Evolutionary conservation across 768 basidiomycete species (phyloP), one percentile per base, ranked within the genome.

Genomic region (Suillus sp.): DNA sequence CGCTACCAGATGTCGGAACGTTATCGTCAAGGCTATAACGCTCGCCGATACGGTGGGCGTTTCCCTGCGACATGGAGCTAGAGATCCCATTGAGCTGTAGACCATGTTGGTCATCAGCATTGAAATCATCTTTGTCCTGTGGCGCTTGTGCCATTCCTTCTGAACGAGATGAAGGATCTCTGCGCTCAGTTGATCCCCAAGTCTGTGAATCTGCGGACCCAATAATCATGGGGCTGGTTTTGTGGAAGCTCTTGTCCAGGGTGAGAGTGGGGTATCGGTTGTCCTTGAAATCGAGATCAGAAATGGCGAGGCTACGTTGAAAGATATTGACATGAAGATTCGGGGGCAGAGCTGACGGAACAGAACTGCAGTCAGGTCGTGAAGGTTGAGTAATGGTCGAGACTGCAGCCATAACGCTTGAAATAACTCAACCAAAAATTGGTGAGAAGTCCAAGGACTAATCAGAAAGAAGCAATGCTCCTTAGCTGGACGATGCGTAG

Each of bases 261-360:
- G 74, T 62, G 22, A 78, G 69, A 55, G 78, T 62, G 20, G 83
- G 78, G 67, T 89, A 88, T 71, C 88, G 80, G 71, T 83, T 84
- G 78, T 89, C 89, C 69, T 81, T 80, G 73, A 85, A 82, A 74
- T 87, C 86, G 65, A 85, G 79, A 62, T 88, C 88, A 62, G 83
- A 78, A 72, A 87, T 80, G 45, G 78, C 70, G 63, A 89, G 79
- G 47, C 81, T 76, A 69, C 80, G 81, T 58, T 86, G 78, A 75
- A 86, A 87, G 65, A 82, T 72, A 62, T 72, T 74, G 64, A 80
- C 70, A 68, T 72, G 76, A 48, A 77, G 64, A 67, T 74, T 72
- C 54, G 77, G 65, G 27, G 79, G 64, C 64, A 75, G 64, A 42
- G 65, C 67, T n/a, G 72, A 65, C 25, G 74, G 38, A 30, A 70